These are phyloP conservation scores for Moringa oleifera DNA, from an alignment of 345 rosid species.

Conservation along the genomic window DNA sequence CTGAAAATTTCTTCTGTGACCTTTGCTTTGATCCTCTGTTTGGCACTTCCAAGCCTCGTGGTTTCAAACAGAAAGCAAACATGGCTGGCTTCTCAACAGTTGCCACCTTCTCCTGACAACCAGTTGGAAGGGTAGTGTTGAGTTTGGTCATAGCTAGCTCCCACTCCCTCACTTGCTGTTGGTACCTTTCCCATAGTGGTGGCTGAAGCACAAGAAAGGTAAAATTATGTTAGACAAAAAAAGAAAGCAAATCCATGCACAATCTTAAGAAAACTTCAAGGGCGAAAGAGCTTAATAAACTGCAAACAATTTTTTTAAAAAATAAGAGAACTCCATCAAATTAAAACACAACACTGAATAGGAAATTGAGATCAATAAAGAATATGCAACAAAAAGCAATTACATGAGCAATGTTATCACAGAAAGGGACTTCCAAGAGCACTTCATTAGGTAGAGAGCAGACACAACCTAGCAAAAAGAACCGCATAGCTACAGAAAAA, in stretches of 20 bases:
- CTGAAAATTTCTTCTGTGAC: constrained; percentile 66
- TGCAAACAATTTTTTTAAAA: no score
- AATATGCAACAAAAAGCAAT: no score
- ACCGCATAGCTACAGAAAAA: neutral
- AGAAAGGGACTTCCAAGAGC: no score
- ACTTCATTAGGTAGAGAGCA: neutral
- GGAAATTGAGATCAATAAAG: no score
- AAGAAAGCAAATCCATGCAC: neutral
- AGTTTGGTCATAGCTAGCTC: constrained; percentile 54
- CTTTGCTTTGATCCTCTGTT: constrained; percentile 88
- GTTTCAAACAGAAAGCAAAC: constrained; percentile 98
- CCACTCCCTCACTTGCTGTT: constrained; percentile 74
- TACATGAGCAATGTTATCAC: no score
- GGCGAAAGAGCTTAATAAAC: neutral
- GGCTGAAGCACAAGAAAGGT: constrained; percentile 53
- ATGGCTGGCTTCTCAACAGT: constrained; percentile 67
- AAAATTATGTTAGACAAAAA: constrained; percentile 5
- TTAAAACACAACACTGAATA: neutral
- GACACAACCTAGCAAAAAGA: constrained; percentile 1
- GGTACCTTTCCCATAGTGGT: constrained; percentile 90
- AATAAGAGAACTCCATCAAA: neutral
- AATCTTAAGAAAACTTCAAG: neutral
- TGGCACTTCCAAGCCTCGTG: constrained; percentile 89
- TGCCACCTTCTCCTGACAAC: constrained; percentile 44
- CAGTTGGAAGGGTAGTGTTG: constrained; percentile 32